Evolutionary conservation across 257 asterid species (phyloP).

Genomic region (Euphrasia confusa): DNA sequence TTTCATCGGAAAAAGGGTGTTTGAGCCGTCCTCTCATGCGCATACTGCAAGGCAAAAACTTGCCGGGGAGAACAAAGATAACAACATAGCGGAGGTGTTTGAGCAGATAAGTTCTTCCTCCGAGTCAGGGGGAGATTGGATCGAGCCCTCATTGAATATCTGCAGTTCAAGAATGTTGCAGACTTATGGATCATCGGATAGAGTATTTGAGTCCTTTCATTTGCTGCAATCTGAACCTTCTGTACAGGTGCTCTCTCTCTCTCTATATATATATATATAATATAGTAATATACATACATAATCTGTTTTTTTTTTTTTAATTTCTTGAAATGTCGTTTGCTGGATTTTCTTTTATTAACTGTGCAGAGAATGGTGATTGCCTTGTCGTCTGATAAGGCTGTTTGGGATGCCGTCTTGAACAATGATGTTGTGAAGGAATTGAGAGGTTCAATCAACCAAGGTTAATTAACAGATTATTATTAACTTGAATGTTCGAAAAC

Average conservation of each 20-base stretch:
- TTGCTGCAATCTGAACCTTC: constrained; percentile 56
- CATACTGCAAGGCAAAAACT: constrained; percentile 13
- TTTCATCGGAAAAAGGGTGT: constrained; percentile 30
- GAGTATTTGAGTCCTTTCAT: constrained; percentile 52
- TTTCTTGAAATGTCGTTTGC: not conserved
- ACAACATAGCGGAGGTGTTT: constrained; percentile 1
- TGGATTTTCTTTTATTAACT: not conserved
- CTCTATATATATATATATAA: too few species aligned
- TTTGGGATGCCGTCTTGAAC: constrained; percentile 71
- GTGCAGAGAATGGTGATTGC: constrained; percentile 52
- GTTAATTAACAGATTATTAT: too few species aligned
- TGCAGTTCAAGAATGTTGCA: constrained; percentile 29
- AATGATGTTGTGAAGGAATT: constrained; percentile 33
- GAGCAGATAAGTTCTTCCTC: constrained; percentile 21
- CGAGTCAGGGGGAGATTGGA: constrained; percentile 46
- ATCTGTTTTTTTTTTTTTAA: not conserved
- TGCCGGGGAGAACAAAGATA: constrained; percentile 21
- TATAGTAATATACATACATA: not conserved
- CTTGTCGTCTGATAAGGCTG: constrained; percentile 61
- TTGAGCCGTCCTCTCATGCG: constrained; percentile 29
- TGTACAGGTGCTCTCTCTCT: constrained; percentile 42
- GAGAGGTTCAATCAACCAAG: too few species aligned
- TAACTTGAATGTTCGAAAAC: too few species aligned
- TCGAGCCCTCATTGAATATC: constrained; percentile 42
- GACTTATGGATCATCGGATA: constrained; percentile 33